Percentiles rank a stretch among this genome's conserved stretches.
phyloP scores from a whole-genome alignment of 2,329 filamentous ascomycete genomes.

The Capronia coronata region DNA sequence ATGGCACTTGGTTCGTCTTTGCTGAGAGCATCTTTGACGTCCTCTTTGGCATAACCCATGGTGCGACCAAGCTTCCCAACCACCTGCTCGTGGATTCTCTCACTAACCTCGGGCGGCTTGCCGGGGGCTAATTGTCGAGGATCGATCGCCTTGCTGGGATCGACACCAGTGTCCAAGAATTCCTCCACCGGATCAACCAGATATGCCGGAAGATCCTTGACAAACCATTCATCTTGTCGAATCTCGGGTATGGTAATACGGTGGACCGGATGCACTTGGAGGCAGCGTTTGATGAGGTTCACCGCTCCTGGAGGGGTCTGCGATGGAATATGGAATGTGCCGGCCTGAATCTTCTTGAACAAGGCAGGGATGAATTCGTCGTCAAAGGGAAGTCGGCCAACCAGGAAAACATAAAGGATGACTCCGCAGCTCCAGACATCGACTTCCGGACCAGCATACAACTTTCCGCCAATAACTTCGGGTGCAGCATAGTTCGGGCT shows the following conservation, averaged over 20 bases:
- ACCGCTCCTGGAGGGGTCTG: conserved; percentile 84
- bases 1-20: conserved; percentile 93
- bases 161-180: conserved; percentile 87
- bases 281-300: conserved; percentile 75
- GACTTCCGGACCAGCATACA: conserved; percentile 94
- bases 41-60: conserved; percentile 92
- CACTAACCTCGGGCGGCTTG: conserved; percentile 70
- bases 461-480: conserved; percentile 94
- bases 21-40: conserved; percentile 88
- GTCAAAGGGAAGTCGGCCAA: conserved; percentile 77
- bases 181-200: conserved; percentile 82
- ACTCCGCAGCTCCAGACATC: conserved; percentile 73
- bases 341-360: conserved; percentile 95
- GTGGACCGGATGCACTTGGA: conserved; percentile 82
- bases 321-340: conserved; percentile 83
- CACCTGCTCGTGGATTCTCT: conserved; percentile 85
- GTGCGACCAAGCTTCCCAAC: conserved; percentile 95
- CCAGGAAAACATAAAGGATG: conserved; percentile 60
- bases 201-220: conserved; percentile 77
- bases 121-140: conserved; percentile 73
- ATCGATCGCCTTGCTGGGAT: conserved; percentile 85
- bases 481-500: conserved; percentile 97
- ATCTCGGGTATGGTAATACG: conserved; percentile 93
- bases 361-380: conserved; percentile 96
- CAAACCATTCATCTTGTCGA: conserved; percentile 88